Percentiles rank a stretch among this genome's conserved stretches.
These are phyloP conservation scores for Stenocarpella maydis DNA, from an alignment of 2,329 filamentous ascomycete species.

Conservation along the genomic window DNA sequence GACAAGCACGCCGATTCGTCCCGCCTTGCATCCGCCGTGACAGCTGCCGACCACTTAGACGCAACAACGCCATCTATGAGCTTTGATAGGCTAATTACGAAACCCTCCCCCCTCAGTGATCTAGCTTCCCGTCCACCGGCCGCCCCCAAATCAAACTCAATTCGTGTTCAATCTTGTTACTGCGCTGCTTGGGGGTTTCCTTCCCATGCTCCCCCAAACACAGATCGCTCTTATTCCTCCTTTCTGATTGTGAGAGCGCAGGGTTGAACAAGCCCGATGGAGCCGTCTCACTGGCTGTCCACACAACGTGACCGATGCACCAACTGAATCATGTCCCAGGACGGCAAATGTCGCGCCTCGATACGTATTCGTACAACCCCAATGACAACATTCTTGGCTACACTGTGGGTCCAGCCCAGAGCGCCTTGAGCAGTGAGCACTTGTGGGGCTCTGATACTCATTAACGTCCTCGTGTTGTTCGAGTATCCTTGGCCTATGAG, in stretches of 20 bases:
- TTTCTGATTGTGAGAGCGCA: not conserved
- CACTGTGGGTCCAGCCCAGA: not conserved
- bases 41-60: slow-evolving; percentile 23
- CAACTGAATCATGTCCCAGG: not conserved
- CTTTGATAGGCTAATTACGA: slow-evolving; percentile 19
- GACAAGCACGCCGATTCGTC: not conserved
- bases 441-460: not conserved
- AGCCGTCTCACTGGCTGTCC: slow-evolving; percentile 6
- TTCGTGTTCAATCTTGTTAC: not conserved
- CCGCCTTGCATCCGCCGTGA: slow-evolving; percentile 5
- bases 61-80: not conserved
- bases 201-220: not conserved
- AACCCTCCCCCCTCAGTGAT: not conserved
- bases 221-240: not conserved
- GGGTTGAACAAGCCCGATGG: not conserved
- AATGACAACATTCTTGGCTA: not conserved
- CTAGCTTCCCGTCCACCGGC: not conserved
- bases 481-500: not conserved
- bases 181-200: not conserved
- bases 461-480: not conserved
- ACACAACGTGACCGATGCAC: not conserved
- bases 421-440: not conserved
- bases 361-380: not conserved
- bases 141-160: slow-evolving; percentile 18
- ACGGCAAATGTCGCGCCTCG: not conserved